A percentile compares a stretch with the other conserved stretches of the same genome.
These are phyloP conservation scores for Fusarium buharicum DNA, from an alignment of 2,329 filamentous ascomycete species.

Conservation along the genomic window DNA sequence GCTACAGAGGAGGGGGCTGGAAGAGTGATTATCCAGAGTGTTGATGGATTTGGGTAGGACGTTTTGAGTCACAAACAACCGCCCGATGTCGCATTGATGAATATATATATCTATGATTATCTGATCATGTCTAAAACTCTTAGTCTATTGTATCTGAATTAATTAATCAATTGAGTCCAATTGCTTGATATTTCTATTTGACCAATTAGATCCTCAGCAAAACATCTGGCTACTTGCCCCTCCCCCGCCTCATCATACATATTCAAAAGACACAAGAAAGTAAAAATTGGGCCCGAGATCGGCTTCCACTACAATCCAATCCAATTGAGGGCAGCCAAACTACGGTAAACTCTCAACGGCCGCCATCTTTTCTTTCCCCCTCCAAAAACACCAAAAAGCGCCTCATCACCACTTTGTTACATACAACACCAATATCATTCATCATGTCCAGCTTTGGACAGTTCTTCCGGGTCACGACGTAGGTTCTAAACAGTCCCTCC, in stretches of 20 bases:
- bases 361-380: conserved; percentile 24
- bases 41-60: background rate
- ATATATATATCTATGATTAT: conserved; percentile 2
- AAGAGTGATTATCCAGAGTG: conserved; percentile 38
- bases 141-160: background rate
- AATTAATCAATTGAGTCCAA: conserved; percentile 9
- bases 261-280: background rate
- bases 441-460: conserved; percentile 89
- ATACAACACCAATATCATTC: conserved; percentile 20
- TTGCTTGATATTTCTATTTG: conserved; percentile 3
- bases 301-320: background rate
- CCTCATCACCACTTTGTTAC: background rate
- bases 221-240: conserved; percentile 14
- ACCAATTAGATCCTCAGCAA: conserved; percentile 18
- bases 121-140: background rate
- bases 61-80: conserved; percentile 30
- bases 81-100: conserved; percentile 24
- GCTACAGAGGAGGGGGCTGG: conserved; percentile 6
- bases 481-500: conserved; percentile 50
- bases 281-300: conserved; percentile 34
- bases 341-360: conserved; percentile 34
- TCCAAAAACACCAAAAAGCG: conserved; percentile 21
- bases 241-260: conserved; percentile 23
- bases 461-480: conserved; percentile 70
- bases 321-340: background rate